Evolutionary conservation across 306 rosid genomes (phyloP).

Genomic region (Clitoria ternatea): DNA sequence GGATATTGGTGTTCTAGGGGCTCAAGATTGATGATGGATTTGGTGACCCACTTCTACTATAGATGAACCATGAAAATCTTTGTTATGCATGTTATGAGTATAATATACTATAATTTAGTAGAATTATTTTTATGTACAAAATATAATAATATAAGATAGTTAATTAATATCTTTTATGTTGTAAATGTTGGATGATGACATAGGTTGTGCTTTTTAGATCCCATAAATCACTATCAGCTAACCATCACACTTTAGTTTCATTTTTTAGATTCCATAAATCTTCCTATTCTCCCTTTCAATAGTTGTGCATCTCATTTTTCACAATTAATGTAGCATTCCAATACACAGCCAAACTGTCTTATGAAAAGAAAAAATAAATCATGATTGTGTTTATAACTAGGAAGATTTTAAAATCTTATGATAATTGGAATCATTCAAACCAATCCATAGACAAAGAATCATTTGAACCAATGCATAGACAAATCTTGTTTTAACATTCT

Average conservation of each 20-base stretch:
- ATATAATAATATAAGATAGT: background rate
- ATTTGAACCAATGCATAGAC: no score
- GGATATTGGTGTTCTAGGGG: constrained; percentile 38
- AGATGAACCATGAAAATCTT: constrained; percentile 39
- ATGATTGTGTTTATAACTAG: background rate
- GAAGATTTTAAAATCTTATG: background rate
- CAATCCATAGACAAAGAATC: no score
- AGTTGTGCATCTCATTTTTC: background rate
- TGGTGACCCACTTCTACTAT: constrained; percentile 71
- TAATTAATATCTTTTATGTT: constrained; percentile 47
- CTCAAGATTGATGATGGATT: constrained; percentile 60
- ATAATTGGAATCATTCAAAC: background rate
- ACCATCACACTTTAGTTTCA: constrained; percentile 37
- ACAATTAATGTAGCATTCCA: background rate
- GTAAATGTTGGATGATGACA: constrained; percentile 45
- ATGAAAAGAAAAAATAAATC: background rate
- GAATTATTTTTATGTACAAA: constrained; percentile 1
- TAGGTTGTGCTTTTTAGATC: constrained; percentile 47
- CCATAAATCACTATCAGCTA: constrained; percentile 42
- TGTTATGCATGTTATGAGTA: constrained; percentile 17
- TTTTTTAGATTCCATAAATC: no score
- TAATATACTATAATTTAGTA: no score
- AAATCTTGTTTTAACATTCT: background rate
- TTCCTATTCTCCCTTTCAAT: background rate
- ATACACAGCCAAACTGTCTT: background rate